A percentile compares a stretch with the other conserved stretches of the same genome.
phyloP scores from a whole-genome alignment of 768 basidiomycete species.

The Leucogyrophana mollusca region DNA sequence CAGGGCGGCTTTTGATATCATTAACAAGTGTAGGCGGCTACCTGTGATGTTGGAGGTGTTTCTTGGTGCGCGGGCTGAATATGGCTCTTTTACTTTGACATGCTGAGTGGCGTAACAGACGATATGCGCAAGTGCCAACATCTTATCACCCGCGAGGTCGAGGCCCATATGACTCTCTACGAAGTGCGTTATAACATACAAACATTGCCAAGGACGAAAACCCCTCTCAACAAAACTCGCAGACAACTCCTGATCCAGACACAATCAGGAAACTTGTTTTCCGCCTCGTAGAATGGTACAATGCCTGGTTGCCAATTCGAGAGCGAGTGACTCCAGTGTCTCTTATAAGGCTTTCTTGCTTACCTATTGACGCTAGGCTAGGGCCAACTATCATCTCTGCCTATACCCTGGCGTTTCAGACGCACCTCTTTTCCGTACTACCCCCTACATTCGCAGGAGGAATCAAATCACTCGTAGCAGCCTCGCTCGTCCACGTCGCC shows the following conservation, averaged over 20 bases:
- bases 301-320: constrained; percentile 65
- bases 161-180: constrained; percentile 55
- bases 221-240: background rate
- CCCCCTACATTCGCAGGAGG: constrained; percentile 66
- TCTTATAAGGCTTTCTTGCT: constrained; percentile 1
- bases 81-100: background rate
- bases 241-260: constrained; percentile 48
- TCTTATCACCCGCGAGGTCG: constrained; percentile 61
- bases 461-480: constrained; percentile 65
- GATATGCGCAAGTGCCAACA: constrained; percentile 58
- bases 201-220: background rate
- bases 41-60: constrained; percentile 69
- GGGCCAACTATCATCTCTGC: constrained; percentile 57
- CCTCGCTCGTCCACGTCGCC: constrained; percentile 42
- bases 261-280: constrained; percentile 54
- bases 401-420: constrained; percentile 71
- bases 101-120: constrained; percentile 39
- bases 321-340: constrained; percentile 45
- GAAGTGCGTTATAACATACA: constrained; percentile 42
- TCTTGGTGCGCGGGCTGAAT: constrained; percentile 53
- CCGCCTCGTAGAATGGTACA: constrained; percentile 69
- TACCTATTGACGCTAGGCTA: constrained; percentile 41
- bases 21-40: constrained; percentile 59
- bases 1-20: constrained; percentile 53
- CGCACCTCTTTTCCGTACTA: constrained; percentile 68